phyloP scores from a whole-genome alignment of 1,284 basidiomycete species.

The Ceratorhiza oryzae-sativae region DNA sequence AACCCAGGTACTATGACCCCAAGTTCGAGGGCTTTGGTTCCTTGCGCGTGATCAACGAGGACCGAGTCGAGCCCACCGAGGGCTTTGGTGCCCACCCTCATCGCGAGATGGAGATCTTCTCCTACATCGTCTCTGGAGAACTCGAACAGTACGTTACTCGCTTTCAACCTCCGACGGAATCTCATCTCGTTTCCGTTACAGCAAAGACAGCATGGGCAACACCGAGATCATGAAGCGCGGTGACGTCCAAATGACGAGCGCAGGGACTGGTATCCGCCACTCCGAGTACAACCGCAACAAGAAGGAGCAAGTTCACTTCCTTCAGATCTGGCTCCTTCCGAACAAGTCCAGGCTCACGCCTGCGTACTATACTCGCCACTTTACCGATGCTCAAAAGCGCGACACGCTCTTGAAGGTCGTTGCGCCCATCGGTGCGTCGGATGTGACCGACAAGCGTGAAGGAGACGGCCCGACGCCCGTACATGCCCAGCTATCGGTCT shows the following conservation, averaged over 20 bases:
- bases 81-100: constrained; percentile 91
- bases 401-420: constrained; percentile 74
- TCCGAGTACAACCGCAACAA: constrained; percentile 60
- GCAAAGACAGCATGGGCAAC: constrained; percentile 89
- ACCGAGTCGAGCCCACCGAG: constrained; percentile 75
- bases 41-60: constrained; percentile 87
- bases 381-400: constrained; percentile 80
- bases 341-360: constrained; percentile 64
- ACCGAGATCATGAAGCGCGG: constrained; percentile 86
- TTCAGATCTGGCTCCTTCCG: constrained; percentile 88
- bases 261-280: constrained; percentile 86
- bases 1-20: constrained; percentile 66
- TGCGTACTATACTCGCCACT: constrained; percentile 84
- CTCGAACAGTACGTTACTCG: constrained; percentile 70
- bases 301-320: constrained; percentile 68
- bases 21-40: constrained; percentile 65
- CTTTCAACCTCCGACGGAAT: not conserved
- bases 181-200: constrained; percentile 47
- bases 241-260: constrained; percentile 88
- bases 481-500: constrained; percentile 65
- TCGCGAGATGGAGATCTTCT: constrained; percentile 90
- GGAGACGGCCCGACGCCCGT: constrained; percentile 73
- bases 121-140: constrained; percentile 79
- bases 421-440: constrained; percentile 66
- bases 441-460: constrained; percentile 68